Base-by-base conservation (phyloP, 164 flowering plant species). In the Liriodendron chinense region DNA sequence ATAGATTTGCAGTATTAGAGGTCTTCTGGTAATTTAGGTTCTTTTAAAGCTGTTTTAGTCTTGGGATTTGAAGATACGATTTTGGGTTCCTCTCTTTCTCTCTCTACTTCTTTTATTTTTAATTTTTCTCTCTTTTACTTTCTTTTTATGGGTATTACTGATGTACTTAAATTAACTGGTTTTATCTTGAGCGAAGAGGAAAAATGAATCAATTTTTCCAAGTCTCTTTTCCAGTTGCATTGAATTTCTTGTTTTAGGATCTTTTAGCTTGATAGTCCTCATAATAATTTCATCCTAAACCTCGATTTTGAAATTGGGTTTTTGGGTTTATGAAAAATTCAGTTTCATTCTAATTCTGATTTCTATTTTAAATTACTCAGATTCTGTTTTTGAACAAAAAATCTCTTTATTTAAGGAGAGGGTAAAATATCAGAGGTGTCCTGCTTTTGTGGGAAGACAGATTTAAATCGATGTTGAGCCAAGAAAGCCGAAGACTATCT, bases 401-500 rank as follows among this genome's bases (percentile, higher is more conserved):
- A 47, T 21, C 48, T 72, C 57, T 62, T 28, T 61, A 18, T 34
- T 57, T 72, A 43, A 12, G 75, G 28, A 62, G 53, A 7, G 28
- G 9, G 8, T 26, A 9, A 21, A 7, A 72, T 14, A 70, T 57
- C 18, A 13, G 56, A 70, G 9, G 20, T 49, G 49, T 49, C 62
- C 21, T 24, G 10, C 62, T 53, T 49, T 26, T 34, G 6, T 63
- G 16, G 22, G 26, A 50, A 22, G 18, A 62, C 23, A 47, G 47
- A 24, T 74, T 24, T 43, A 18, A 6, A 53, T 18, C 49, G 34
- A 74, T 77, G 69, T 88, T 86, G 89, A 85, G 86, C 53, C 84
- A 84, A 50, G 91, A 82, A 78, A 65, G 88, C 2, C 86, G 84
- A 79, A 85, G 65, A 57, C 75, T 89, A 2, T 64, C 75, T 0